Base-by-base conservation (phyloP, 345 rosid species). In the Arabis alpina region DNA sequence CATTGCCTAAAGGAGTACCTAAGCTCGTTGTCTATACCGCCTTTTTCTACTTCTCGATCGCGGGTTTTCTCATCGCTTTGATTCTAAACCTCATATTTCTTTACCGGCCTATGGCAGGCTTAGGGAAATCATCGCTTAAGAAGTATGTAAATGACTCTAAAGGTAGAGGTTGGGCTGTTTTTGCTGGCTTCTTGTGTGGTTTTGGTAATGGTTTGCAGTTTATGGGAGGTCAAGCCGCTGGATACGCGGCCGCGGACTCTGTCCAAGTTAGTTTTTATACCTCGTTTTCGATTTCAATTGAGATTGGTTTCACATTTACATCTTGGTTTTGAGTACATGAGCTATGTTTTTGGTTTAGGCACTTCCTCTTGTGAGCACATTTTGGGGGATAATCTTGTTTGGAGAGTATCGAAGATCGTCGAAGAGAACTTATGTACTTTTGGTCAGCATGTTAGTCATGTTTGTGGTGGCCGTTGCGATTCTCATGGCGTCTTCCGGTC, bases 161-260 rank as follows among this genome's bases (percentile, higher is more conserved):
- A 61, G 96, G 94, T 44, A 76, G 93, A 70, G 76, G 90, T 34
- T 92, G 93, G 95, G 91, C 98, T 24, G 50, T 90, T 13, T 60
- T 85, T 50, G 94, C 96, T 12, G 96, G 96, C 2, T 74, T 90
- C 36, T 67, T 92, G 8, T 92, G 93, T 73, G 97, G 95, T 1
- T 80, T 91, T 37, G 97, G 97, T 7, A 89, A 89, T 2, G 98
- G 96, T 71, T 87, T 88, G 34, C 93, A 88, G 74, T 92, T 92
- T 42, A 89, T 89, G 89, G 93, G 92, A 2, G 98, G 98, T 60
- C 90, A 90, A 77, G 95, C 98, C 13, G 91, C 92, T 53, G 96
- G 95, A 24, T 92, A 92, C 67, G 98, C 95, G 2, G 96, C 96
- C 0, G 93, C 98, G 43, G 91, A 87, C 74, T 85, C 91, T 15